Percentiles rank a stretch among this genome's conserved stretches.
Conservation (phyloP, 2,329 filamentous ascomycete species). For the Dothistroma septosporum region DNA sequence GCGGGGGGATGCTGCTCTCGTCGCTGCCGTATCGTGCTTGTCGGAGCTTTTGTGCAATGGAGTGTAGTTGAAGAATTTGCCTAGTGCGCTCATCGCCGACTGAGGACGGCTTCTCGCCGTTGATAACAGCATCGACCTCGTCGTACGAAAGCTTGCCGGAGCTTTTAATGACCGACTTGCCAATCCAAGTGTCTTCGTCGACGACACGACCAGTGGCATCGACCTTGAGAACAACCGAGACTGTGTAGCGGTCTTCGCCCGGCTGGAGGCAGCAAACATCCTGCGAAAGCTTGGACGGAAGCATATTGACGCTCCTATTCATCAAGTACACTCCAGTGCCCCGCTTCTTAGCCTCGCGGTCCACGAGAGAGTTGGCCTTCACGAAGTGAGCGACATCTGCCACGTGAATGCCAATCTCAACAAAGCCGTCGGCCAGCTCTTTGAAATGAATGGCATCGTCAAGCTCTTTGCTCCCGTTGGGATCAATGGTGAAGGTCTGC, state of each 20-base stretch:
- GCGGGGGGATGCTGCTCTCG: conserved; percentile 73
- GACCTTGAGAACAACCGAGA: conserved; percentile 90
- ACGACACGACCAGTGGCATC: conserved; percentile 74
- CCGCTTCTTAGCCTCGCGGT: conserved; percentile 96
- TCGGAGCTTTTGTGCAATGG: conserved; percentile 83
- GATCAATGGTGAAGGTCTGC: conserved; percentile 86
- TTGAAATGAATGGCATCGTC: conserved; percentile 94
- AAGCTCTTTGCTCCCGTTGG: conserved; percentile 80
- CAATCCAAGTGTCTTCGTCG: conserved; percentile 88
- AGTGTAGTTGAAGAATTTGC: conserved; percentile 74
- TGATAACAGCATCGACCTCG: conserved; percentile 78
- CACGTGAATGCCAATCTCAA: conserved; percentile 93
- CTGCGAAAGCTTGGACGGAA: conserved; percentile 77
- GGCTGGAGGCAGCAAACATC: conserved; percentile 86
- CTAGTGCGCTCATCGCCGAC: conserved; percentile 65
- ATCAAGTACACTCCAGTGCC: conserved; percentile 93
- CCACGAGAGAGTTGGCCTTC: conserved; percentile 90
- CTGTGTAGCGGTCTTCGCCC: conserved; percentile 81
- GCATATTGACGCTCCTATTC: conserved; percentile 81
- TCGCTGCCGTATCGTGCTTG: conserved; percentile 75
- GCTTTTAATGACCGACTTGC: conserved; percentile 91
- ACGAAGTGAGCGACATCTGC: conserved; percentile 95
- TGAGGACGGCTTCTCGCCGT: conserved; percentile 52
- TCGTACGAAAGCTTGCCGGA: conserved; percentile 77
- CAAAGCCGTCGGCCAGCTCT: conserved; percentile 72